Evolutionary conservation across 345 rosid species (phyloP).

Genomic region (Eucalyptus shirleyi): DNA sequence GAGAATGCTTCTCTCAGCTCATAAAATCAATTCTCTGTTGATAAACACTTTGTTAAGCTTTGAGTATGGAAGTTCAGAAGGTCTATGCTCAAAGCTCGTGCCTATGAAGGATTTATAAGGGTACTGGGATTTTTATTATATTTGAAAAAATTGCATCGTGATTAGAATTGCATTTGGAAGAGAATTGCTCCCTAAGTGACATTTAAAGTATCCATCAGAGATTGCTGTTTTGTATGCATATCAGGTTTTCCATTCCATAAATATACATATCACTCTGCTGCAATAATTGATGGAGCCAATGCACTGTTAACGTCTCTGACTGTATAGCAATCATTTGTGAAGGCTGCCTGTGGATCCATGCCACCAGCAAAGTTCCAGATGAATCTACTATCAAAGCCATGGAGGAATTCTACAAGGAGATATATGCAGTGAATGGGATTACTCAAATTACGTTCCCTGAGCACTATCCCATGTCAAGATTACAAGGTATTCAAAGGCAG

Average conservation of each 20-base stretch:
- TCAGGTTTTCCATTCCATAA: too few relatives aligned
- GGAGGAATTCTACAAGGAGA: slow-evolving; percentile 80
- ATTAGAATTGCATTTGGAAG: too few relatives aligned
- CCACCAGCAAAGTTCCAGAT: slow-evolving; percentile 84
- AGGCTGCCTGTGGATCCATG: slow-evolving; percentile 98
- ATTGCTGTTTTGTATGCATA: too few relatives aligned
- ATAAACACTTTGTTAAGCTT: not conserved
- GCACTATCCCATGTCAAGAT: not conserved
- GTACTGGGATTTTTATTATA: too few relatives aligned
- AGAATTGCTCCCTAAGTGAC: too few relatives aligned
- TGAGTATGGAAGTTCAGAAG: too few relatives aligned
- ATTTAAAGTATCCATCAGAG: too few relatives aligned
- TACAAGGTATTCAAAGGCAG: slow-evolving; percentile 13
- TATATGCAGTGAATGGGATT: slow-evolving; percentile 1
- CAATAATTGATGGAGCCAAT: too few relatives aligned
- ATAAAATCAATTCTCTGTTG: not conserved
- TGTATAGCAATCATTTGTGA: not conserved
- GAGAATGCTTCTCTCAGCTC: not conserved
- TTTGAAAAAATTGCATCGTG: too few relatives aligned
- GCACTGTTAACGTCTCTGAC: not conserved
- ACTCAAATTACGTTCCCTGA: not conserved
- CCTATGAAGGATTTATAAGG: too few relatives aligned
- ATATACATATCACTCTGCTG: too few relatives aligned
- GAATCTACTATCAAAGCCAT: slow-evolving; percentile 81
- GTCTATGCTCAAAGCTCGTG: too few relatives aligned